Conservation (phyloP, 805 yeast species). For the Ogataea thermomethanolica region DNA sequence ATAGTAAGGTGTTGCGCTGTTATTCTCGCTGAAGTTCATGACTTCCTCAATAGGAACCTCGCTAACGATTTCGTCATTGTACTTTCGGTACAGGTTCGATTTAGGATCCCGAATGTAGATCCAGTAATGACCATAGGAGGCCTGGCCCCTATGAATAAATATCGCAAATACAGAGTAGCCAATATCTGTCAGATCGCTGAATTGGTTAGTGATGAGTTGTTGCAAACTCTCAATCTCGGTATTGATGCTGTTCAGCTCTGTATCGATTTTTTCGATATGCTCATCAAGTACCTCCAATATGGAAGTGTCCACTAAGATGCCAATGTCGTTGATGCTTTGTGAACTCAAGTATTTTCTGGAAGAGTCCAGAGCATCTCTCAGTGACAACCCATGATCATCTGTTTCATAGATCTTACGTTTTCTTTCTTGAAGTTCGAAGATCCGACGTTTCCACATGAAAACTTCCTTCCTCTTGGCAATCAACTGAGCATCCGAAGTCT, state of each 20-base stretch:
- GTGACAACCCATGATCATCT: slow-evolving; percentile 49
- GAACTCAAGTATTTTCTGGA: slow-evolving; percentile 55
- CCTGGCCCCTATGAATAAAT: slow-evolving; percentile 94
- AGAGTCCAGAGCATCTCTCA: slow-evolving; percentile 50
- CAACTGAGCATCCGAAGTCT: slow-evolving; percentile 57
- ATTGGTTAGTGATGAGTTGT: slow-evolving; percentile 53
- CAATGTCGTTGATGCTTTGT: slow-evolving; percentile 34
- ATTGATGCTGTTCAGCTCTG: slow-evolving; percentile 39
- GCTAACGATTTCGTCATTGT: slow-evolving; percentile 92
- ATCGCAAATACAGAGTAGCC: slow-evolving; percentile 88
- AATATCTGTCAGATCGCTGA: slow-evolving; percentile 52
- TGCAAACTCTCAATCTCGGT: slow-evolving; percentile 43
- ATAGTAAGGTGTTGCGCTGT: slow-evolving; percentile 93
- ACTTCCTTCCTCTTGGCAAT: slow-evolving; percentile 53
- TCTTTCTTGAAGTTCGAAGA: slow-evolving; percentile 41
- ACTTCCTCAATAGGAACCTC: slow-evolving; percentile 69
- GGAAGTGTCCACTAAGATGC: slow-evolving; percentile 39
- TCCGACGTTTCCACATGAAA: slow-evolving; percentile 57
- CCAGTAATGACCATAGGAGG: slow-evolving; percentile 97
- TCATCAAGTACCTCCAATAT: slow-evolving; percentile 47
- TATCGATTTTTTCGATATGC: slow-evolving; percentile 45
- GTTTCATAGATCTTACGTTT: slow-evolving; percentile 40
- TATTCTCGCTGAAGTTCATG: slow-evolving; percentile 59
- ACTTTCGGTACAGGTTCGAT: slow-evolving; percentile 71
- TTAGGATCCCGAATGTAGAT: slow-evolving; percentile 79